Base-by-base conservation (phyloP, 441 rosid species). In the Syzygium malaccense region DNA sequence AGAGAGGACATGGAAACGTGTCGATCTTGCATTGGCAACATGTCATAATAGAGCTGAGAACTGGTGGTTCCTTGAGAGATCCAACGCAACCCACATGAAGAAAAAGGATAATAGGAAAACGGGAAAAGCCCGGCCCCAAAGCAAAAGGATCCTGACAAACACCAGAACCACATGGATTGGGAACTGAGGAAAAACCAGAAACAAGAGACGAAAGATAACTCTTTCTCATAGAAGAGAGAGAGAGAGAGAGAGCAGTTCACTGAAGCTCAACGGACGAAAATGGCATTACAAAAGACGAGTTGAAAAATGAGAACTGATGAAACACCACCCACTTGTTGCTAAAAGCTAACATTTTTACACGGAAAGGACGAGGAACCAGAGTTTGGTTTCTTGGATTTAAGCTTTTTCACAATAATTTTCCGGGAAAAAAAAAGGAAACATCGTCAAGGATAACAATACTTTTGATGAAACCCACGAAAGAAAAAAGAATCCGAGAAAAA, bases 1-100 rank as follows among this genome's bases (percentile, higher is more conserved):
- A 85, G 66, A 56, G 41, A 6, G 54, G 87, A 32, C 88, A 89
- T 56, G 87, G 87, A 90, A 92, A 93, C 92, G 91, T 92, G 95
- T 92, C 91, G 66, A 89, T 90, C 80, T 58, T 41, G 79, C 57
- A 87, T 51, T 90, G 89, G 88, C 79, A 68, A 68, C 48, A 68
- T 68, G 79, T 68, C 79, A 68, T 33, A 18, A 66, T 17, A 66
- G 75, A 30, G 17, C 75, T 30, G 75, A 66, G 75, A 30, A 66
- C 75, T 30, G 79, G 79, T 48, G 79, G 79, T 19, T 66, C 41
- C 79, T 66, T 4, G 79, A 68, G 79, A 68, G 79, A 68, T 68
- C 79, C 79, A 32, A 68, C 14, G 8, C 26, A 32, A 19, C 48
- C 45, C 78, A 32, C 78, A 66, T 66, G 25, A 68, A 33, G 4